phyloP scores from a whole-genome alignment of 768 basidiomycete species.

The Amanita thiersii region DNA sequence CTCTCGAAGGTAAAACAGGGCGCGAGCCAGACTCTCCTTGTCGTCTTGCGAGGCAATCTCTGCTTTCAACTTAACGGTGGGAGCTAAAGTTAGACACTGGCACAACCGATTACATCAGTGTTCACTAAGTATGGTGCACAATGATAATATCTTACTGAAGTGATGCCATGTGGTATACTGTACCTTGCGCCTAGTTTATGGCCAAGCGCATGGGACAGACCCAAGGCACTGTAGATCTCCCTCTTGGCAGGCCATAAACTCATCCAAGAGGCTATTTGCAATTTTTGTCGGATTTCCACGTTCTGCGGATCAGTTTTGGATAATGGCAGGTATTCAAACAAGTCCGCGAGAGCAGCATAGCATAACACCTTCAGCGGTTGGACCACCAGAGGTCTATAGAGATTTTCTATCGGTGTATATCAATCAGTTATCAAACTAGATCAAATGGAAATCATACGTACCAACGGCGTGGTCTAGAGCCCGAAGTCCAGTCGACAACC shows the following conservation, averaged over 20 bases:
- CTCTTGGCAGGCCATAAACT: constrained; percentile 61
- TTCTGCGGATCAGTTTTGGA: constrained; percentile 52
- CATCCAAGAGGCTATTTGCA: constrained; percentile 77
- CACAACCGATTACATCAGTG: not conserved
- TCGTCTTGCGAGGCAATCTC: constrained; percentile 50
- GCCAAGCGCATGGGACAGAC: constrained; percentile 64
- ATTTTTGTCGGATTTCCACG: constrained; percentile 54
- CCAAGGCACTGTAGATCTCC: constrained; percentile 42
- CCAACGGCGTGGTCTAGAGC: constrained; percentile 76
- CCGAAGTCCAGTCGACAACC: constrained; percentile 75
- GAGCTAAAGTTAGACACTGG: constrained; percentile 66
- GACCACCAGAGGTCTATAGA: constrained; percentile 50
- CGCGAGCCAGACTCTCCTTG: constrained; percentile 49
- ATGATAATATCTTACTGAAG: constrained; percentile 45
- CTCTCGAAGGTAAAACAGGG: constrained; percentile 50
- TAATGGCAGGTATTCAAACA: constrained; percentile 65
- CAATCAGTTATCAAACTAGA: constrained; percentile 2
- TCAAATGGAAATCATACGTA: constrained; percentile 19
- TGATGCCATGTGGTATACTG: constrained; percentile 74
- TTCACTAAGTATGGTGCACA: constrained; percentile 1
- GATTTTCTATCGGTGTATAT: constrained; percentile 34
- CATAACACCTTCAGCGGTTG: constrained; percentile 57
- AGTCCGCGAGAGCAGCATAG: constrained; percentile 58
- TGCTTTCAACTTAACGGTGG: constrained; percentile 53
- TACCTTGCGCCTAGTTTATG: constrained; percentile 70